phyloP scores from a whole-genome alignment of 2,329 filamentous ascomycete genomes.

The Dothistroma septosporum region DNA sequence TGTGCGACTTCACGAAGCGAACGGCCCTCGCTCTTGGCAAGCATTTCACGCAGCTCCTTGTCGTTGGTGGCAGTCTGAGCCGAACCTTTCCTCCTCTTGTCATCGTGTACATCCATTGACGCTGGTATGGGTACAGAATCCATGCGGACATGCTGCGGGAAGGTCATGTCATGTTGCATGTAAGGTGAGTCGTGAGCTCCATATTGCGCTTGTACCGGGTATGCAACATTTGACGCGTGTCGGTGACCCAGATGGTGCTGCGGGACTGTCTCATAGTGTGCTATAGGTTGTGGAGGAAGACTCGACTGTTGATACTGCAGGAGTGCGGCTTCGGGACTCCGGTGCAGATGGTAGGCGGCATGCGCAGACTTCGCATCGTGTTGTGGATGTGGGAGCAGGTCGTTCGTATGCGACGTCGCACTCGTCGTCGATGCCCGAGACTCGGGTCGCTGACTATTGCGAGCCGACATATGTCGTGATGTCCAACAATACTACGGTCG shows the following conservation, averaged over 20 bases:
- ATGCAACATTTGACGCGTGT: slow-evolving; percentile 22
- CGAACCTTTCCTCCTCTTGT: slow-evolving; percentile 51
- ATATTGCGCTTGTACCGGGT: slow-evolving; percentile 24
- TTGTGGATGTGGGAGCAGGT: slow-evolving; percentile 13
- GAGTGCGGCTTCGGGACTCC: slow-evolving; percentile 31
- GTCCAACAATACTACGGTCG: slow-evolving; percentile 6
- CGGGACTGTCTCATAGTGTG: slow-evolving; percentile 18
- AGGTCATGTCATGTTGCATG: slow-evolving; percentile 27
- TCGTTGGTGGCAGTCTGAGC: slow-evolving; percentile 75
- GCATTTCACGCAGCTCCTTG: slow-evolving; percentile 72
- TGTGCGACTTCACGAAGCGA: slow-evolving; percentile 66
- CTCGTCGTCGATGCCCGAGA: slow-evolving; percentile 35
- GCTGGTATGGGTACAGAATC: slow-evolving; percentile 27
- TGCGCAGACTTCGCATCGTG: slow-evolving; percentile 25
- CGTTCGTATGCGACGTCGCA: slow-evolving; percentile 31
- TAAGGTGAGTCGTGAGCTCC: slow-evolving; percentile 26
- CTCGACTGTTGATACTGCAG: slow-evolving; percentile 30
- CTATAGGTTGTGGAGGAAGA: slow-evolving; percentile 25
- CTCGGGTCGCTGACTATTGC: slow-evolving; percentile 29
- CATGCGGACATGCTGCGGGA: slow-evolving; percentile 25
- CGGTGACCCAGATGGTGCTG: slow-evolving; percentile 18
- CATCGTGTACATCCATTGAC: slow-evolving; percentile 36
- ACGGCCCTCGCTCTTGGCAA: slow-evolving; percentile 64
- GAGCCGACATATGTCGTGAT: slow-evolving; percentile 26
- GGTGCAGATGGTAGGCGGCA: slow-evolving; percentile 16